A percentile compares a stretch with the other conserved stretches of the same genome.
These are phyloP conservation scores for Phanerochaete carnosa DNA, from an alignment of 768 basidiomycete genomes.

Conservation along the genomic window DNA sequence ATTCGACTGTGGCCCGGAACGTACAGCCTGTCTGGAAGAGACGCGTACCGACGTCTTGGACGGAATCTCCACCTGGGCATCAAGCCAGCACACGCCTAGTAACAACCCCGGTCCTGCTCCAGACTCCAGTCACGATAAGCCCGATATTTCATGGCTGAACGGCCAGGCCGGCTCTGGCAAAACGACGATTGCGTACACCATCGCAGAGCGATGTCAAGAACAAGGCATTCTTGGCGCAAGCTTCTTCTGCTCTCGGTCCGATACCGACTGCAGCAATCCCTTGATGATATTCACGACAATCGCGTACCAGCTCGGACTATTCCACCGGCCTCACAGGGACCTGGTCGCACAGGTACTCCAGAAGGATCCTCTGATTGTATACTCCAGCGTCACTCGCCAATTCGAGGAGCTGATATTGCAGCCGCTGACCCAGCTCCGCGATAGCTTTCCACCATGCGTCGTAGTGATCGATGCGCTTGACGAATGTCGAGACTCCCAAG, in stretches of 20 bases:
- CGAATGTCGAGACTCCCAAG: slow-evolving; percentile 13
- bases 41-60: not conserved
- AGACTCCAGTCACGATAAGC: not conserved
- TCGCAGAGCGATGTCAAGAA: not conserved
- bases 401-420: slow-evolving; percentile 11
- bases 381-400: not conserved
- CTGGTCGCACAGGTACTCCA: slow-evolving; percentile 4
- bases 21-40: not conserved
- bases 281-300: slow-evolving; percentile 14
- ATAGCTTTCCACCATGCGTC: not conserved
- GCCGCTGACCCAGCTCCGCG: not conserved
- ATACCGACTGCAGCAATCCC: slow-evolving; percentile 1
- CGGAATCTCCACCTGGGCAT: not conserved
- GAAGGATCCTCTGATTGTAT: not conserved
- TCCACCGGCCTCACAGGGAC: not conserved
- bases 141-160: not conserved
- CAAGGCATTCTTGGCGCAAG: not conserved
- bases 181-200: not conserved
- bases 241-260: not conserved
- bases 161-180: not conserved
- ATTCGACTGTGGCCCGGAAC: not conserved
- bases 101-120: not conserved
- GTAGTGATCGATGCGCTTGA: slow-evolving; percentile 18
- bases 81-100: not conserved
- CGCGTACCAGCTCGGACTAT: slow-evolving; percentile 8